Evolutionary conservation across 495 filamentous ascomycete species (phyloP).

Genomic region (Cladorrhinum samala): DNA sequence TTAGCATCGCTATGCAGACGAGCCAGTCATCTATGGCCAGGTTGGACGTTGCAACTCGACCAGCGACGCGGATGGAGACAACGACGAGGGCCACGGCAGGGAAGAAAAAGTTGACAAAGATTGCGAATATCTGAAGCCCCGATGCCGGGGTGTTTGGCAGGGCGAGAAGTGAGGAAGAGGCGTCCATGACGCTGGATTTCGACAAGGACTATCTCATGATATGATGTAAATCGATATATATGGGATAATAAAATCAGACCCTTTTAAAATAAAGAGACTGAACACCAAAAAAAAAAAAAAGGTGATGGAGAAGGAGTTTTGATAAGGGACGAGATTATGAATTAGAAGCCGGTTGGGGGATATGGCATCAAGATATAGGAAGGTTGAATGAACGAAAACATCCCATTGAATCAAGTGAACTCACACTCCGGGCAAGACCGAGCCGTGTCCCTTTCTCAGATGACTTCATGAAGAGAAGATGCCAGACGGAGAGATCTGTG

Average conservation of each 20-base stretch:
- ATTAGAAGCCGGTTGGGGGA: slow-evolving; percentile 12
- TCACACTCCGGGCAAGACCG: slow-evolving; percentile 17
- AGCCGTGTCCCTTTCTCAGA: slow-evolving; percentile 10
- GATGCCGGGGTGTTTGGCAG: slow-evolving; percentile 15
- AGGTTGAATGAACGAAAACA: slow-evolving; percentile 7
- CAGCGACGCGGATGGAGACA: slow-evolving; percentile 37
- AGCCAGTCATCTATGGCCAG: slow-evolving; percentile 41
- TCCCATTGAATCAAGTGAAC: slow-evolving; percentile 4
- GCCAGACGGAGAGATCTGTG: slow-evolving; percentile 17
- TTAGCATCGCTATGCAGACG: slow-evolving; percentile 39
- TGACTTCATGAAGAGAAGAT: slow-evolving; percentile 3
- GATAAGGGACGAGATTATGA: slow-evolving; percentile 8
- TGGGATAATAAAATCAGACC: slow-evolving; percentile 9
- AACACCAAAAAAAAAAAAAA: not conserved
- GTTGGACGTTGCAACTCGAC: slow-evolving; percentile 30
- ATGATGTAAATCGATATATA: slow-evolving; percentile 15
- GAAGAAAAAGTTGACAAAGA: slow-evolving; percentile 44
- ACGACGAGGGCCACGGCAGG: slow-evolving; percentile 40
- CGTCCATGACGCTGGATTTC: slow-evolving; percentile 22
- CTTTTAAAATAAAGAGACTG: slow-evolving; percentile 7
- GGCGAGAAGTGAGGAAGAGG: slow-evolving; percentile 15
- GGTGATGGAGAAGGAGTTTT: slow-evolving; percentile 7
- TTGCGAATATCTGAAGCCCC: slow-evolving; percentile 37
- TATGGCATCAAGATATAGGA: slow-evolving; percentile 25
- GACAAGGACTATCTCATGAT: slow-evolving; percentile 23